Evolutionary conservation across 768 basidiomycete species (phyloP).

Genomic region (Suillus lakei): DNA sequence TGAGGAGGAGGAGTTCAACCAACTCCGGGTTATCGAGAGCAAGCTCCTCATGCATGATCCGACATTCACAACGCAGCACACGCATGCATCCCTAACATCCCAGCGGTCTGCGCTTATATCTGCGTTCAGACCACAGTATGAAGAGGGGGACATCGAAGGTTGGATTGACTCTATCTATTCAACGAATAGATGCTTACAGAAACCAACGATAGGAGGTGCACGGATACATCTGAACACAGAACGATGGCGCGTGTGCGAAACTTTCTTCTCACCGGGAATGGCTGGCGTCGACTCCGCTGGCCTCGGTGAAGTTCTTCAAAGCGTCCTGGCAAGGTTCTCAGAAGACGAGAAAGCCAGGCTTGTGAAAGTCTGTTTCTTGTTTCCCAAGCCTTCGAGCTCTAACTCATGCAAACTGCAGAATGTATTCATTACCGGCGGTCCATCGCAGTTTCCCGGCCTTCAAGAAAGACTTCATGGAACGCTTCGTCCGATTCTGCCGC

Average conservation of each 20-base stretch:
- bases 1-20: slow-evolving; percentile 84
- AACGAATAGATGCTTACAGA: background rate
- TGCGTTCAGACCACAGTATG: slow-evolving; percentile 82
- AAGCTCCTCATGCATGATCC: slow-evolving; percentile 87
- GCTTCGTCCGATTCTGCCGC: slow-evolving; percentile 85
- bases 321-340: slow-evolving; percentile 74
- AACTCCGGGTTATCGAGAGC: slow-evolving; percentile 75
- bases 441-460: slow-evolving; percentile 76
- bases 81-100: slow-evolving; percentile 76
- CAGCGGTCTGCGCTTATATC: slow-evolving; percentile 85
- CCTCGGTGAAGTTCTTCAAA: slow-evolving; percentile 89
- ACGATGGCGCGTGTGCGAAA: slow-evolving; percentile 88
- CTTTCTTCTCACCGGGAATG: slow-evolving; percentile 92
- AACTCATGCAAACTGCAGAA: slow-evolving; percentile 53
- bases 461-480: slow-evolving; percentile 66
- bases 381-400: background rate
- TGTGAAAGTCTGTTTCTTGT: slow-evolving; percentile 61
- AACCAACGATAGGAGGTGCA: slow-evolving; percentile 50
- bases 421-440: slow-evolving; percentile 86
- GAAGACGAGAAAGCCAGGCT: slow-evolving; percentile 70
- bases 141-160: slow-evolving; percentile 76
- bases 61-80: slow-evolving; percentile 79
- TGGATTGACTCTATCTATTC: background rate
- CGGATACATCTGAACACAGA: slow-evolving; percentile 91
- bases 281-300: slow-evolving; percentile 96